Conservation (phyloP, 2,329 filamentous ascomycete genomes). For the Dothistroma pini region DNA sequence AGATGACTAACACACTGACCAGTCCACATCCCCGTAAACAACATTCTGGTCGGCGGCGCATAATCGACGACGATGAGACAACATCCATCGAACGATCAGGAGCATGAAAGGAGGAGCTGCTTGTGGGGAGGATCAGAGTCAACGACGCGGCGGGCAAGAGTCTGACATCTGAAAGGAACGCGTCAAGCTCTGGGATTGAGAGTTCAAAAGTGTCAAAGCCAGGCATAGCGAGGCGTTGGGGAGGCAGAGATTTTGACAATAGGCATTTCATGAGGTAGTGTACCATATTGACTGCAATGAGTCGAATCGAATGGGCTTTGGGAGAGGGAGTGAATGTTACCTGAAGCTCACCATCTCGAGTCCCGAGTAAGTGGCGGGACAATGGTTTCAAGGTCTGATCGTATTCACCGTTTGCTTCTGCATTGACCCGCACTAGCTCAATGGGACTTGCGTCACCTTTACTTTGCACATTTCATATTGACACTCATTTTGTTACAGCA, state of each 20-base stretch:
- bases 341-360: neutral
- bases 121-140: neutral
- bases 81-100: neutral
- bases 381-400: neutral
- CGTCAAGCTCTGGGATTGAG: neutral
- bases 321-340: neutral
- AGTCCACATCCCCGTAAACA: slow-evolving; percentile 69
- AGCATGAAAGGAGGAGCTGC: neutral
- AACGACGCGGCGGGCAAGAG: neutral
- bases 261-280: neutral
- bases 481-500: neutral
- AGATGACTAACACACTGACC: slow-evolving; percentile 1
- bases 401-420: slow-evolving; percentile 1
- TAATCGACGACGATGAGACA: slow-evolving; percentile 37
- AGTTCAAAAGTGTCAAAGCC: slow-evolving; percentile 5
- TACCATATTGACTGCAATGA: neutral
- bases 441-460: neutral
- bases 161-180: neutral
- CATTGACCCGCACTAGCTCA: neutral
- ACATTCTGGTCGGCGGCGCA: slow-evolving; percentile 64
- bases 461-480: neutral
- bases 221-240: slow-evolving; percentile 13
- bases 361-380: neutral
- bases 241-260: neutral
- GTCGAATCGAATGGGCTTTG: too few relatives aligned